These are phyloP conservation scores for Pseudocercospora fuligena DNA, from an alignment of 2,329 filamentous ascomycete genomes.

Conservation along the genomic window DNA sequence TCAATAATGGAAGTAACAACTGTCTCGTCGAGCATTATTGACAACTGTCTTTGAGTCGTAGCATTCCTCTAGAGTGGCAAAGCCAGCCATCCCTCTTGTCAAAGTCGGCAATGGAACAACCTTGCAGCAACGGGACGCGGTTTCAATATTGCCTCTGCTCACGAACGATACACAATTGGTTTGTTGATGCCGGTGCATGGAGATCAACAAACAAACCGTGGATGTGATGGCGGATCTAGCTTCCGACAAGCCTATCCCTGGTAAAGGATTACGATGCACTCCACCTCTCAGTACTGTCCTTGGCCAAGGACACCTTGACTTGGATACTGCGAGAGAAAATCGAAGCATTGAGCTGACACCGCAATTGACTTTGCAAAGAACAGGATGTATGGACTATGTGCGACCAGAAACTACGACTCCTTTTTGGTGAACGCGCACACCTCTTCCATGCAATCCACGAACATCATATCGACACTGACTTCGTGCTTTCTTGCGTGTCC, in stretches of 20 bases:
- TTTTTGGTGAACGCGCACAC: conserved; percentile 28
- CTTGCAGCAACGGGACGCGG: neutral
- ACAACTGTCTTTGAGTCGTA: neutral
- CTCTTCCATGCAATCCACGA: conserved; percentile 31
- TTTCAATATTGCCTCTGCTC: neutral
- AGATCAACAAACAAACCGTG: conserved; percentile 5
- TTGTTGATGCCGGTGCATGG: neutral
- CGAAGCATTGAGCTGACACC: neutral
- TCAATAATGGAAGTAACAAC: too few species aligned
- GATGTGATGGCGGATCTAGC: neutral
- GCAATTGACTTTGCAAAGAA: neutral
- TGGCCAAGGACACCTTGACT: neutral
- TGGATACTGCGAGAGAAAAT: neutral
- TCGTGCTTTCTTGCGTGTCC: conserved; percentile 23
- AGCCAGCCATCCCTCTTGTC: neutral
- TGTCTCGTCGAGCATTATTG: too few species aligned
- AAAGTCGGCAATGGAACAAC: neutral
- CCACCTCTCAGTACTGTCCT: neutral
- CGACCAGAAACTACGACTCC: conserved; percentile 3
- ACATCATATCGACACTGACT: conserved; percentile 23
- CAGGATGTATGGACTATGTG: neutral
- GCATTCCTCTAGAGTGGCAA: neutral
- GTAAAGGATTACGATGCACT: neutral
- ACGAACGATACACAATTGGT: neutral
- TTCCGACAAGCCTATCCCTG: conserved; percentile 1